Evolutionary conservation across 176 grass and related monocot species (phyloP).

Genomic region (Metroxylon sagu): DNA sequence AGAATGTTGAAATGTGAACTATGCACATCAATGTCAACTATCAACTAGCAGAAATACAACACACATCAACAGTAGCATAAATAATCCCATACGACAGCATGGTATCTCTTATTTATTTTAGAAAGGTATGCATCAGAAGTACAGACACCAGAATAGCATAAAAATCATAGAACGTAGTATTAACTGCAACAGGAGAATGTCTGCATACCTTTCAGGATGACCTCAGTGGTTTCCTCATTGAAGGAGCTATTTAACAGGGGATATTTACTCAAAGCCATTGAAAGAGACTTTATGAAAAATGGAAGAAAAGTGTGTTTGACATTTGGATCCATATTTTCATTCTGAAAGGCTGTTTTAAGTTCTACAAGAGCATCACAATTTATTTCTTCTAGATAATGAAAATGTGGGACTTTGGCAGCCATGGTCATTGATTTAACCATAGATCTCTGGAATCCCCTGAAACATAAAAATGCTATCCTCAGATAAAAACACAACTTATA

Average conservation of each 20-base stretch:
- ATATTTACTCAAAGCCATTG: constrained; percentile 71
- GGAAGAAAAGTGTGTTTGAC: constrained; percentile 93
- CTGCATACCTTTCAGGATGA: constrained; percentile 70
- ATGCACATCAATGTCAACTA: no score
- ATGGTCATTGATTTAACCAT: constrained; percentile 95
- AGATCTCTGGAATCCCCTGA: constrained; percentile 83
- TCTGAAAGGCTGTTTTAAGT: constrained; percentile 65
- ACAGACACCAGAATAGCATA: neutral
- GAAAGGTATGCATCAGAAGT: constrained; percentile 2
- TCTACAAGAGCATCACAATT: constrained; percentile 74
- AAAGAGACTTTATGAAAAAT: constrained; percentile 90
- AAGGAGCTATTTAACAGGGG: constrained; percentile 87
- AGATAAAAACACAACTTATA: neutral
- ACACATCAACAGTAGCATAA: no score
- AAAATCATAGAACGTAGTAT: neutral
- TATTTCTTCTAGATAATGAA: constrained; percentile 95
- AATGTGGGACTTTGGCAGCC: constrained; percentile 87
- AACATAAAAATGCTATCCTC: constrained; percentile 5
- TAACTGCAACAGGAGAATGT: no score
- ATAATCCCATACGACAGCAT: no score
- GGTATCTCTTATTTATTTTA: no score
- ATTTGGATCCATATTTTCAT: constrained; percentile 61
- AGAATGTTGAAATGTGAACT: no score
- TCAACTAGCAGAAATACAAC: no score
- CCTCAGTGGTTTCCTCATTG: constrained; percentile 60